These are phyloP conservation scores for Rhytidiadelphus loreus DNA, from an alignment of 225 moss, liverwort and hornwort species.

Conservation along the genomic window DNA sequence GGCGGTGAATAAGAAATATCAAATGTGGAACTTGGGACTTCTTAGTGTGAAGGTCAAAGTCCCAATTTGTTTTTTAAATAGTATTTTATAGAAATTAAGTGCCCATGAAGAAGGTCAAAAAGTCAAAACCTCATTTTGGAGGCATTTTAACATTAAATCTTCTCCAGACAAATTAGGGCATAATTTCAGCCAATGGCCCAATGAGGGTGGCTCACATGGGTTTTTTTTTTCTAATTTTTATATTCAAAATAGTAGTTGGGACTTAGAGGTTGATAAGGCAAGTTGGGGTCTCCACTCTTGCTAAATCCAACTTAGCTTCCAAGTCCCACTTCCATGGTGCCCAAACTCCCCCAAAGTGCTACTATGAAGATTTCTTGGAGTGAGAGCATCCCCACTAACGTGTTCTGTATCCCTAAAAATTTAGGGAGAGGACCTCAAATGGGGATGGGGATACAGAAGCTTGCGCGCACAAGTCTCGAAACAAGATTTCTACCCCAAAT, in stretches of 20 bases:
- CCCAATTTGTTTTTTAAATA: background rate
- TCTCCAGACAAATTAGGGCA: rapidly evolving
- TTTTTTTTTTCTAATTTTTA: too few species aligned
- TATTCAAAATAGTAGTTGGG: background rate
- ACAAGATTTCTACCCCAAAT: too few species aligned
- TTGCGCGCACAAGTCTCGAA: too few species aligned
- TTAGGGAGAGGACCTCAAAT: too few species aligned
- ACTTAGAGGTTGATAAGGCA: rapidly evolving
- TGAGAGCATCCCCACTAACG: too few species aligned
- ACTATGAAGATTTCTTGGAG: background rate
- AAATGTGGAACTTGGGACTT: background rate
- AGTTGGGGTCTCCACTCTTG: rapidly evolving
- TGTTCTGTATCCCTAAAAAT: too few species aligned
- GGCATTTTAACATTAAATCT: background rate
- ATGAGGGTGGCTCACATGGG: background rate
- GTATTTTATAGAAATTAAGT: background rate
- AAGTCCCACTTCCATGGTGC: background rate
- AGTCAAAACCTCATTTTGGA: background rate
- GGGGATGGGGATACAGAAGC: too few species aligned
- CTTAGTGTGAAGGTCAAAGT: background rate
- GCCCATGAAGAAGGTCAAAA: background rate
- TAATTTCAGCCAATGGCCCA: background rate
- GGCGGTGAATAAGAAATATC: background rate
- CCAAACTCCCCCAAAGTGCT: background rate
- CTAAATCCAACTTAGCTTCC: rapidly evolving